A percentile compares a stretch with the other conserved stretches of the same genome.
phyloP scores from a whole-genome alignment of 2,329 filamentous ascomycete species.

The Fusarium euwallaceae region DNA sequence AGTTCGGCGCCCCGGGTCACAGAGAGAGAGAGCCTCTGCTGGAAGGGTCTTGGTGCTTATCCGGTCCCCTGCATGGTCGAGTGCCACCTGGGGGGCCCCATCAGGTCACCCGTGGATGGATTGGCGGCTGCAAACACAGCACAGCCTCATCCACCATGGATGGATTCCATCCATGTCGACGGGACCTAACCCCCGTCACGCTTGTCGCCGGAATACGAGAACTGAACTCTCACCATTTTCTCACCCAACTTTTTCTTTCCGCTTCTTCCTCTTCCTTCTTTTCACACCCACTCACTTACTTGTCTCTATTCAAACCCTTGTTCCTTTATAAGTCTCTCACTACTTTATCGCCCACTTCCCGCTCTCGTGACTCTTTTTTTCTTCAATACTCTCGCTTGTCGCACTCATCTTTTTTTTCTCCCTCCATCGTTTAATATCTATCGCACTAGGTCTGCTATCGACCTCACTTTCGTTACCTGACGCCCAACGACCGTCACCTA shows the following conservation, averaged over 20 bases:
- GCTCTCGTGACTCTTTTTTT: conserved; percentile 28
- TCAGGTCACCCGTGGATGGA: conserved; percentile 1
- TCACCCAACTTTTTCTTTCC: conserved; percentile 11
- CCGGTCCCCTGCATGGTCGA: neutral
- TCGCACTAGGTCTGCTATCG: conserved; percentile 15
- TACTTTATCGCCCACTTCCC: conserved; percentile 19
- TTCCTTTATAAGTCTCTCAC: conserved; percentile 36
- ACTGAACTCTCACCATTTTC: conserved; percentile 21
- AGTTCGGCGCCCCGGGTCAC: neutral
- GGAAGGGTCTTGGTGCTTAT: neutral
- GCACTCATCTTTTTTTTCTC: conserved; percentile 2
- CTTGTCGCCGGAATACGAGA: conserved; percentile 25
- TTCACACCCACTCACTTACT: neutral
- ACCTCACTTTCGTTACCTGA: conserved; percentile 28
- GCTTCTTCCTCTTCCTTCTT: conserved; percentile 5
- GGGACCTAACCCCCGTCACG: conserved; percentile 2
- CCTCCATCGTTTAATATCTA: conserved; percentile 21
- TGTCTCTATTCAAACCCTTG: conserved; percentile 17
- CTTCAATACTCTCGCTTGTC: conserved; percentile 29
- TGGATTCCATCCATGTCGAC: neutral
- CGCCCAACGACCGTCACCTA: conserved; percentile 22
- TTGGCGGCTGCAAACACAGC: conserved; percentile 1
- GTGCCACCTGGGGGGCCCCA: neutral
- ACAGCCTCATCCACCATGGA: neutral
- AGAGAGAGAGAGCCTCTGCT: neutral